Evolutionary conservation across 2,329 filamentous ascomycete species (phyloP).

Genomic region (Metarhizium anisopliae): DNA sequence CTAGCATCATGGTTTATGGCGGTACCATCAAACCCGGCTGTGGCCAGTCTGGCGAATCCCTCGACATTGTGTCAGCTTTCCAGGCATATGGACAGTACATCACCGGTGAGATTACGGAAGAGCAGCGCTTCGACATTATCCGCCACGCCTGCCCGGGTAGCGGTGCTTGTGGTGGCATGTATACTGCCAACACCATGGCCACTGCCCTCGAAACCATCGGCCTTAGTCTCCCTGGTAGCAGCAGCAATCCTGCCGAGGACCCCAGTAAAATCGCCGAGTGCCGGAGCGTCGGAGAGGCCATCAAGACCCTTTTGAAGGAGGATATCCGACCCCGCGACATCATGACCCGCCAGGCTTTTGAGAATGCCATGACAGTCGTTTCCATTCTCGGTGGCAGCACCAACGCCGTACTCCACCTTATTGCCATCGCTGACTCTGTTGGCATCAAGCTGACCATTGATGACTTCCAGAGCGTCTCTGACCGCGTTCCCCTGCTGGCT

Average conservation of each 20-base stretch:
- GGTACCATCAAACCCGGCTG: conserved; percentile 91
- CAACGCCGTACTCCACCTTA: conserved; percentile 76
- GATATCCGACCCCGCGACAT: conserved; percentile 73
- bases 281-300: conserved; percentile 59
- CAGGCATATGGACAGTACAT: conserved; percentile 96
- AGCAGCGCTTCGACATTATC: conserved; percentile 90
- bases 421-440: conserved; percentile 74
- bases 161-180: conserved; percentile 79
- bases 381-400: conserved; percentile 79
- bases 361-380: conserved; percentile 77
- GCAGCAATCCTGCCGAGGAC: conserved; percentile 69
- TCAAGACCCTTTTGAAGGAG: conserved; percentile 65
- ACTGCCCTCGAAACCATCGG: conserved; percentile 87
- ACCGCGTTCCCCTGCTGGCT: conserved; percentile 70
- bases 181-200: conserved; percentile 90
- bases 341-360: conserved; percentile 70
- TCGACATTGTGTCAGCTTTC: conserved; percentile 96
- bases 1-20: conserved; percentile 95
- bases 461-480: conserved; percentile 75
- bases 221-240: conserved; percentile 75
- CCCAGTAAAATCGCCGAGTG: conserved; percentile 66
- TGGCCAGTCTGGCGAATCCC: conserved; percentile 62
- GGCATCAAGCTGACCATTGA: conserved; percentile 77
- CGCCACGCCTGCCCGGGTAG: conserved; percentile 64
- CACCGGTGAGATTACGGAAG: conserved; percentile 81